Conservation (phyloP, 1,284 basidiomycete species). For the Malassezia obtusa region DNA sequence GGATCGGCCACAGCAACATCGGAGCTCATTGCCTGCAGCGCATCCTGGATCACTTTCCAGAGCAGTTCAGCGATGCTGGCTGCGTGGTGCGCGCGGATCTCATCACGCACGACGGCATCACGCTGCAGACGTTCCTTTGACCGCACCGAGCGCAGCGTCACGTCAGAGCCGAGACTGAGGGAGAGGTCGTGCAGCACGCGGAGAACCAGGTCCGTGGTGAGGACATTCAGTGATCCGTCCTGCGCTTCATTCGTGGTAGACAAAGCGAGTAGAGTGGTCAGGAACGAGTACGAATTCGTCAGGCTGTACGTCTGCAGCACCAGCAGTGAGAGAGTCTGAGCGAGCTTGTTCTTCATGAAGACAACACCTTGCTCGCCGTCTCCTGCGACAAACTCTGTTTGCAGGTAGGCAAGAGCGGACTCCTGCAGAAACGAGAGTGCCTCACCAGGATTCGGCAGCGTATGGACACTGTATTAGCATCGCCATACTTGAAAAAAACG, state of each 20-base stretch:
- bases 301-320: constrained; percentile 83
- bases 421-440: constrained; percentile 42
- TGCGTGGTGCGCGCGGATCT: constrained; percentile 55
- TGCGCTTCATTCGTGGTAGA: constrained; percentile 60
- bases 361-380: constrained; percentile 30
- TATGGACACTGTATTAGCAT: constrained; percentile 3
- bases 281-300: constrained; percentile 68
- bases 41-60: constrained; percentile 69
- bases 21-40: constrained; percentile 40
- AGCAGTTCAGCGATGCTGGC: constrained; percentile 75
- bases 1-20: constrained; percentile 49
- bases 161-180: constrained; percentile 44
- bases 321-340: constrained; percentile 88
- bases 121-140: constrained; percentile 40
- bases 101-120: constrained; percentile 44
- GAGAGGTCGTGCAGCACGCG: constrained; percentile 45
- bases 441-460: constrained; percentile 20
- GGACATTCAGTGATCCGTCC: constrained; percentile 72
- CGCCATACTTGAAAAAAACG: constrained; percentile 42
- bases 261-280: constrained; percentile 50
- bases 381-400: constrained; percentile 37
- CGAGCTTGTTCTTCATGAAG: constrained; percentile 86
- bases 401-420: constrained; percentile 35
- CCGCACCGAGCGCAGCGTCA: constrained; percentile 38
- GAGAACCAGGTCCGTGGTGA: constrained; percentile 60